Conservation (phyloP, 1,139 yeast genomes). For the Hemisphaericaspora subhashii region DNA sequence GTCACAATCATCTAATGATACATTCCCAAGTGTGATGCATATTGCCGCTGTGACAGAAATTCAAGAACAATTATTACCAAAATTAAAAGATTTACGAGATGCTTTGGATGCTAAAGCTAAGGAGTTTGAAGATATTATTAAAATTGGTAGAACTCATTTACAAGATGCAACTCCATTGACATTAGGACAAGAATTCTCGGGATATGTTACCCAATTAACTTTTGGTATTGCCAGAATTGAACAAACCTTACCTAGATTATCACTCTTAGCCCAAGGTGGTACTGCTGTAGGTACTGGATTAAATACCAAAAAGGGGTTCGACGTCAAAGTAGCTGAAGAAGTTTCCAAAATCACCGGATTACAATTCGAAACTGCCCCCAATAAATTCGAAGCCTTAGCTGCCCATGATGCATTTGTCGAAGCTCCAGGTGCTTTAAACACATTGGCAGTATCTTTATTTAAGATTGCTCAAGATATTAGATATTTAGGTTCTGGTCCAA, state of each 20-base stretch:
- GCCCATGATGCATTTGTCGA: slow-evolving; percentile 98
- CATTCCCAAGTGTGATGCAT: slow-evolving; percentile 99
- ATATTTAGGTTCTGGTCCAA: slow-evolving; percentile 97
- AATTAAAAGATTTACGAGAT: slow-evolving; percentile 72
- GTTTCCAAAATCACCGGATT: slow-evolving; percentile 84
- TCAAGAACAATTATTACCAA: slow-evolving; percentile 71
- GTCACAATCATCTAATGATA: slow-evolving; percentile 97
- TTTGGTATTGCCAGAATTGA: slow-evolving; percentile 89
- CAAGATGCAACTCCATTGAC: slow-evolving; percentile 99
- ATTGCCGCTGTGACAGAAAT: slow-evolving; percentile 96
- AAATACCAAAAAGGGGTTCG: slow-evolving; percentile 90
- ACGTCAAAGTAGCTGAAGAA: slow-evolving; percentile 74
- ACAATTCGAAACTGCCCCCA: slow-evolving; percentile 91
- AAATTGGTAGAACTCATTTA: slow-evolving; percentile 97
- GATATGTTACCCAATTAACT: slow-evolving; percentile 89
- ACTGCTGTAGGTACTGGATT: slow-evolving; percentile 99
- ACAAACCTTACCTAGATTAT: slow-evolving; percentile 69
- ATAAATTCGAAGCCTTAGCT: slow-evolving; percentile 97
- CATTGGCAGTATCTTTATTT: slow-evolving; percentile 88
- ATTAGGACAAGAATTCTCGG: slow-evolving; percentile 96
- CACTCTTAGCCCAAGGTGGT: slow-evolving; percentile 95
- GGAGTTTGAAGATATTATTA: slow-evolving; percentile 85
- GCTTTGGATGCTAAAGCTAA: slow-evolving; percentile 73
- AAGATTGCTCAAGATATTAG: slow-evolving; percentile 97
- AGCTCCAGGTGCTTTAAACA: slow-evolving; percentile 95